These are phyloP conservation scores for Ceratocystis variospora DNA, from an alignment of 2,329 filamentous ascomycete species.

Conservation along the genomic window DNA sequence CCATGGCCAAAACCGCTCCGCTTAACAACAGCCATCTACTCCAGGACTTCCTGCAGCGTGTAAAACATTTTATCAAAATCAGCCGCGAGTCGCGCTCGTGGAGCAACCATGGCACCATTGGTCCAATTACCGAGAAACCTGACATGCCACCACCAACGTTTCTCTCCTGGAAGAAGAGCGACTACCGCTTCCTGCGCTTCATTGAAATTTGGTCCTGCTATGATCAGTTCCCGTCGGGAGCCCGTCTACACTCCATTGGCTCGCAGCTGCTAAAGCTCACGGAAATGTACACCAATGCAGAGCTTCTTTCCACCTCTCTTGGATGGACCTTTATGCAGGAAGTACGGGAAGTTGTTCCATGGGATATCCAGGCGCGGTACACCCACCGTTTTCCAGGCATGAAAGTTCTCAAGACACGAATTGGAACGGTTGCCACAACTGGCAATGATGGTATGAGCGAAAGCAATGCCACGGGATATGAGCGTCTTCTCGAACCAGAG, in stretches of 20 bases:
- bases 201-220: conserved; percentile 54
- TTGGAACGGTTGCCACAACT: not conserved
- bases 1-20: conserved; percentile 20
- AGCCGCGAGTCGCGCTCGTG: conserved; percentile 37
- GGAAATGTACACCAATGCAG: conserved; percentile 42
- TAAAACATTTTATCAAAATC: conserved; percentile 36
- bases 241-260: conserved; percentile 46
- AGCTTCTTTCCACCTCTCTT: conserved; percentile 33
- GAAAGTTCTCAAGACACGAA: conserved; percentile 17
- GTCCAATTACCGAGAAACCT: conserved; percentile 17
- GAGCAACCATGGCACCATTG: conserved; percentile 38
- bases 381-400: conserved; percentile 40
- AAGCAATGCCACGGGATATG: conserved; percentile 34
- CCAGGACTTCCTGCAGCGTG: conserved; percentile 36
- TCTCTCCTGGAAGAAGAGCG: conserved; percentile 33
- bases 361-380: conserved; percentile 54
- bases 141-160: not conserved
- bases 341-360: conserved; percentile 55
- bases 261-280: conserved; percentile 49
- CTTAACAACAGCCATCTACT: conserved; percentile 23
- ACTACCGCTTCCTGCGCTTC: conserved; percentile 49
- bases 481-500: conserved; percentile 39
- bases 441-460: conserved; percentile 11
- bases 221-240: conserved; percentile 37
- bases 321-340: conserved; percentile 62